phyloP scores from a whole-genome alignment of 306 rosid genomes.

The Ziziphus jujuba region DNA sequence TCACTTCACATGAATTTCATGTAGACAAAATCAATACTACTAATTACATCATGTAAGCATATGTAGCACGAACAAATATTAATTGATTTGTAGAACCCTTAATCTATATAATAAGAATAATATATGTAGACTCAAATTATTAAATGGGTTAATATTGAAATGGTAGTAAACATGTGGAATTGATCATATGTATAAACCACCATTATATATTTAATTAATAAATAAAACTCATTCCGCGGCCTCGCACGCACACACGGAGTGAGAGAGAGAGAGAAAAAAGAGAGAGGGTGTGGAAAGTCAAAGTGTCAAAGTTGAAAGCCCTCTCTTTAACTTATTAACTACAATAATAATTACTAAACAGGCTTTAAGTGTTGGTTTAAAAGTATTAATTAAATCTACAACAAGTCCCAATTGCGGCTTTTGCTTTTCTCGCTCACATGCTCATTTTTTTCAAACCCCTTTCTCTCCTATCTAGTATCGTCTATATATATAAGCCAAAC shows the following conservation, averaged over 20 bases:
- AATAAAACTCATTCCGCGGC: too few species aligned
- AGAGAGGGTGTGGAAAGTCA: constrained; percentile 47
- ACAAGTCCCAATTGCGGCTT: constrained; percentile 45
- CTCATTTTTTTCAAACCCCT: constrained; percentile 25
- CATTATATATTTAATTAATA: too few species aligned
- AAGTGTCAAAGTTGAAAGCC: constrained; percentile 61
- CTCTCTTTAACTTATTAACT: constrained; percentile 24
- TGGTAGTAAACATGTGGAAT: too few species aligned
- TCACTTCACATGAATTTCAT: too few species aligned
- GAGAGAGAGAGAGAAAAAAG: not conserved
- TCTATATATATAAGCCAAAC: constrained; percentile 65
- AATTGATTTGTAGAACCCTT: too few species aligned
- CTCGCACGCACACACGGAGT: not conserved
- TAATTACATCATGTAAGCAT: too few species aligned
- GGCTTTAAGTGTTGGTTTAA: constrained; percentile 26
- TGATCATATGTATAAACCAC: too few species aligned
- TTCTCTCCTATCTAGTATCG: not conserved
- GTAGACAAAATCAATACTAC: too few species aligned
- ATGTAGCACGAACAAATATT: too few species aligned
- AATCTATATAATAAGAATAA: too few species aligned
- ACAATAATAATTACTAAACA: constrained; percentile 31
- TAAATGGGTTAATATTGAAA: too few species aligned
- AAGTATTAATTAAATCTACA: not conserved
- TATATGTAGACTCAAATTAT: too few species aligned
- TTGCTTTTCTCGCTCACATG: constrained; percentile 18